Conservation (phyloP, 2,329 filamentous ascomycete species). For the Aaosphaeria arxii region DNA sequence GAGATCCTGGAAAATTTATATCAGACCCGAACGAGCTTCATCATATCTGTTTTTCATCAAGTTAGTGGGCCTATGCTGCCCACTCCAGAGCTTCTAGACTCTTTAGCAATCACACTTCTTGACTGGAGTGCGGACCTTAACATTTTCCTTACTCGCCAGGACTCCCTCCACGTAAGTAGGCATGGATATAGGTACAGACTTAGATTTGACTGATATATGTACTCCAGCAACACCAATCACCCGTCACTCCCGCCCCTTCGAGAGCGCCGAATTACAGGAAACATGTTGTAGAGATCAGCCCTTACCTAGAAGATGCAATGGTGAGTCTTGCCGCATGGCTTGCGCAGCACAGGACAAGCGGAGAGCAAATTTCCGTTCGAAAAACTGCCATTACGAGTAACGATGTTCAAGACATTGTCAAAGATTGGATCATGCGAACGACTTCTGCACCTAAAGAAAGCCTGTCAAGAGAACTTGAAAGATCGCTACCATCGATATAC, state of each 20-base stretch:
- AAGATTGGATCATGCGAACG: conserved; percentile 28
- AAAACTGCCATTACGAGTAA: conserved; percentile 6
- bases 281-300: conserved; percentile 9
- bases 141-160: conserved; percentile 17
- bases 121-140: conserved; percentile 20
- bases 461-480: conserved; percentile 1
- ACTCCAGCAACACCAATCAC: neutral
- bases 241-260: neutral
- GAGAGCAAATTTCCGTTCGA: conserved; percentile 9
- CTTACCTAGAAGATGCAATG: conserved; percentile 13
- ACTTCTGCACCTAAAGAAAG: conserved; percentile 10
- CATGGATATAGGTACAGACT: too few relatives aligned
- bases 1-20: conserved; percentile 19
- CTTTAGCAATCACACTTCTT: conserved; percentile 17
- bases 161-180: conserved; percentile 15
- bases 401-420: conserved; percentile 17
- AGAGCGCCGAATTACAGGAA: conserved; percentile 9
- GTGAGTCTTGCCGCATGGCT: conserved; percentile 16
- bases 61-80: conserved; percentile 17
- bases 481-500: conserved; percentile 19
- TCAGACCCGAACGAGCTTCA: conserved; percentile 19
- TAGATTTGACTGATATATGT: neutral
- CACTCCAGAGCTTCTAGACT: conserved; percentile 14
- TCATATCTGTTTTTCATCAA: conserved; percentile 21
- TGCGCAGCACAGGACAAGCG: conserved; percentile 7